Percentiles rank a stretch among this genome's conserved stretches.
Evolutionary conservation across 495 filamentous ascomycete species (phyloP).

Genomic region (Neurospora sp.): DNA sequence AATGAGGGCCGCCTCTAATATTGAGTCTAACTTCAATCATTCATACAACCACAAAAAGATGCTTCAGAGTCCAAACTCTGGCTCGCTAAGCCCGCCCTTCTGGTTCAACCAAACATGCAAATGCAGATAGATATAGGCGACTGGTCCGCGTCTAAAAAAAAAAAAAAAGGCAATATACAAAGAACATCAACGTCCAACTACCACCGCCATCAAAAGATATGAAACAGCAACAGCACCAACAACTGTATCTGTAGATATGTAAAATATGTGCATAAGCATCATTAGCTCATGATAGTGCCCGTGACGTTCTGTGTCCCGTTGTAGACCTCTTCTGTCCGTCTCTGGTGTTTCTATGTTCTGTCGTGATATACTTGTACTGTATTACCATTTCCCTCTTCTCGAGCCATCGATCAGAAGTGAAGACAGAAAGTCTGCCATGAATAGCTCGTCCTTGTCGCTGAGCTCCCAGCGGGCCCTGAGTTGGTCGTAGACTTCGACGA

Average conservation of each 20-base stretch:
- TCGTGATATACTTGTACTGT: not conserved
- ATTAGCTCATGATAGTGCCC: not conserved
- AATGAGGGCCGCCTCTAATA: not conserved
- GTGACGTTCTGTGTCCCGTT: not conserved
- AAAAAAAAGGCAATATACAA: not conserved
- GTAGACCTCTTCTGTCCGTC: not conserved
- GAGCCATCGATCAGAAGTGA: constrained; percentile 4
- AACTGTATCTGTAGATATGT: not conserved
- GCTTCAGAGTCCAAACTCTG: not conserved
- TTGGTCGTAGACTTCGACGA: constrained; percentile 32
- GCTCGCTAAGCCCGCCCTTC: not conserved
- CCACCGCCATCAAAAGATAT: not conserved
- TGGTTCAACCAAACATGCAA: not conserved
- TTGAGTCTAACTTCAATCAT: not conserved
- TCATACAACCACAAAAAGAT: not conserved
- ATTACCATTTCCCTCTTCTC: not conserved
- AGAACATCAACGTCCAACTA: not conserved
- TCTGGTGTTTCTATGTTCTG: not conserved
- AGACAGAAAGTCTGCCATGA: constrained; percentile 28
- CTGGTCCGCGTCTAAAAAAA: not conserved
- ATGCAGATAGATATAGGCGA: not conserved
- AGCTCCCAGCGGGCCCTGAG: constrained; percentile 30
- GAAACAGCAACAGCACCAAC: not conserved
- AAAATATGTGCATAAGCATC: not conserved
- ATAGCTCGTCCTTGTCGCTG: constrained; percentile 19